These are phyloP conservation scores for Pyricularia sp. DNA, from an alignment of 2,329 filamentous ascomycete species.

Conservation along the genomic window DNA sequence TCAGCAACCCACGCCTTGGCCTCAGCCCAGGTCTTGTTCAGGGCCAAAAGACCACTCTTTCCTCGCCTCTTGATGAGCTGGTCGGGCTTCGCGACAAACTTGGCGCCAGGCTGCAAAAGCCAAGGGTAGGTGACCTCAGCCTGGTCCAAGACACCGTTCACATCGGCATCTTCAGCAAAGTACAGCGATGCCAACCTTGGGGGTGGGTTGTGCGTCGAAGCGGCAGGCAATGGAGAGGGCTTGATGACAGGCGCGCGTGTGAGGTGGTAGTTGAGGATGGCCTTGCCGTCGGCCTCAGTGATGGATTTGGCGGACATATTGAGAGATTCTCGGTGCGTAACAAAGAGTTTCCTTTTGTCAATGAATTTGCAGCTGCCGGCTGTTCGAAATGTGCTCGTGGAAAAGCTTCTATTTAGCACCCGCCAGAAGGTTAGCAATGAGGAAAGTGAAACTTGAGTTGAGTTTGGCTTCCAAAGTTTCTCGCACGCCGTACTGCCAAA, in stretches of 20 bases:
- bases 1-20: slow-evolving; percentile 89
- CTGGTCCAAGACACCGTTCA: slow-evolving; percentile 81
- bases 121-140: slow-evolving; percentile 96
- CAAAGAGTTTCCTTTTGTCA: background rate
- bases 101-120: slow-evolving; percentile 73
- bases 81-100: slow-evolving; percentile 98
- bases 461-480: background rate
- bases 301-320: slow-evolving; percentile 95
- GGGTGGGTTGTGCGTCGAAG: slow-evolving; percentile 84
- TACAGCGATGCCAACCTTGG: slow-evolving; percentile 83
- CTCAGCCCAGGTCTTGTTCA: slow-evolving; percentile 97
- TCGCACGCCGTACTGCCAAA: background rate
- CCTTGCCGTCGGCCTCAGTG: slow-evolving; percentile 98
- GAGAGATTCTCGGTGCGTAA: slow-evolving; percentile 1
- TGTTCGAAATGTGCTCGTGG: background rate
- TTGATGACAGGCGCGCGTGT: slow-evolving; percentile 96
- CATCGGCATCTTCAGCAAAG: slow-evolving; percentile 81
- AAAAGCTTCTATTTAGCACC: background rate
- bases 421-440: background rate
- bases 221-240: slow-evolving; percentile 80
- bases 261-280: slow-evolving; percentile 99
- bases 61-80: slow-evolving; percentile 99
- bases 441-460: background rate
- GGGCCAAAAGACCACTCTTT: slow-evolving; percentile 90
- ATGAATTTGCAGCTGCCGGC: background rate